Percentiles rank a stretch among this genome's conserved stretches.
Conservation (phyloP, 768 basidiomycete species). For the Rickenella mellea region DNA sequence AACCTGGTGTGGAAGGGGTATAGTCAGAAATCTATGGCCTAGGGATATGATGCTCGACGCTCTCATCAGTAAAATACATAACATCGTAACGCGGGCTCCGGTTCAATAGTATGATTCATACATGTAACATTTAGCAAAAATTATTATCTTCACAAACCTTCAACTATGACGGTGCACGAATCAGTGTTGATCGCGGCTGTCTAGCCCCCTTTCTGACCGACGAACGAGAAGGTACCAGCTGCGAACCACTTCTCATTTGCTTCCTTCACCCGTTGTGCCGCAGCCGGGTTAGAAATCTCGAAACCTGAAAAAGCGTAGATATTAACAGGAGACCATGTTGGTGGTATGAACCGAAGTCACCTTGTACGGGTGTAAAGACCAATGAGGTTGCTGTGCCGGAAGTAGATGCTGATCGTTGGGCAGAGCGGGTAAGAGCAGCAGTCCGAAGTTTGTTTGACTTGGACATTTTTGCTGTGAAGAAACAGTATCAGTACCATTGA, state of each 20-base stretch:
- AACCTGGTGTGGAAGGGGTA: too few relatives aligned
- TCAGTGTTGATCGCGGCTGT: too few relatives aligned
- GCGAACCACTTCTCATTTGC: constrained; percentile 98
- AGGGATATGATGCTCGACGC: too few relatives aligned
- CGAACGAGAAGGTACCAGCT: constrained; percentile 73
- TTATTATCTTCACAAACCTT: too few relatives aligned
- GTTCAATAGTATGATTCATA: too few relatives aligned
- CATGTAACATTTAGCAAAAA: too few relatives aligned
- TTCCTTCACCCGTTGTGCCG: constrained; percentile 71
- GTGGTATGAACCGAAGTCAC: constrained; percentile 26
- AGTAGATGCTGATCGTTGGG: constrained; percentile 44
- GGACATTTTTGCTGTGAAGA: constrained; percentile 76
- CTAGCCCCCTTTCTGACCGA: constrained; percentile 41
- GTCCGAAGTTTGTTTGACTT: constrained; percentile 90
- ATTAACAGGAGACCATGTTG: not conserved
- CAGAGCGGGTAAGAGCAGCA: constrained; percentile 71
- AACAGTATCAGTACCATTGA: constrained; percentile 1
- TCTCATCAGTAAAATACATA: too few relatives aligned
- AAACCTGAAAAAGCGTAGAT: constrained; percentile 46
- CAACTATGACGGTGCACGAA: too few relatives aligned
- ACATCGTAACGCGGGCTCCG: too few relatives aligned
- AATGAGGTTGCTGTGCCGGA: constrained; percentile 89
- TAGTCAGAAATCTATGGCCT: too few relatives aligned
- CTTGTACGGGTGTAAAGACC: constrained; percentile 94
- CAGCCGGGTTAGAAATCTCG: constrained; percentile 89